Percentiles rank a stretch among this genome's conserved stretches.
These are phyloP conservation scores for Pseudomassariella vexata DNA, from an alignment of 2,329 filamentous ascomycete species.

Conservation along the genomic window DNA sequence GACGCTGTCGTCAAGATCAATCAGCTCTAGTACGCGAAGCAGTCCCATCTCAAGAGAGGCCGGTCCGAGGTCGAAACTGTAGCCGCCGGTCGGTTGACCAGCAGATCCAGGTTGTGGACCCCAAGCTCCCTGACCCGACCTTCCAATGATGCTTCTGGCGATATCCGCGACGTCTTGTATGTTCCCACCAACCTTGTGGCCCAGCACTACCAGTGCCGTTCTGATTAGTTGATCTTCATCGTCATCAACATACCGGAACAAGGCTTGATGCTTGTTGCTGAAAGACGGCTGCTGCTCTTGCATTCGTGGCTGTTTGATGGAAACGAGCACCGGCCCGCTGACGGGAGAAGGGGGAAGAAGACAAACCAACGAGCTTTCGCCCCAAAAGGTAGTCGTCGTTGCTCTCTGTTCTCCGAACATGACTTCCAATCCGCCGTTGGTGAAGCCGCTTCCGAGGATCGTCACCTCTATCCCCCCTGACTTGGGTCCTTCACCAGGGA, in stretches of 20 bases:
- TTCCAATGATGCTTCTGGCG: constrained; percentile 54
- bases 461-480: constrained; percentile 84
- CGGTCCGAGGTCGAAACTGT: constrained; percentile 31
- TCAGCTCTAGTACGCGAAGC: constrained; percentile 68
- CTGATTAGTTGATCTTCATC: constrained; percentile 64
- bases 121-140: constrained; percentile 40
- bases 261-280: constrained; percentile 34
- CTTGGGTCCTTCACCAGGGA: constrained; percentile 75
- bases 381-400: constrained; percentile 74
- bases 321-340: constrained; percentile 65
- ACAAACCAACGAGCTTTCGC: constrained; percentile 73
- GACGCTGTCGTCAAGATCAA: constrained; percentile 71
- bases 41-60: constrained; percentile 57
- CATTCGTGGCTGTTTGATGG: constrained; percentile 48
- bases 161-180: constrained; percentile 57
- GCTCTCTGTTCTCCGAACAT: constrained; percentile 68
- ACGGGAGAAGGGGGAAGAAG: constrained; percentile 65
- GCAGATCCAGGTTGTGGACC: constrained; percentile 31
- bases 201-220: constrained; percentile 59
- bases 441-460: constrained; percentile 74
- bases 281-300: constrained; percentile 29
- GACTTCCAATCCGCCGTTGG: constrained; percentile 68
- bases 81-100: constrained; percentile 39
- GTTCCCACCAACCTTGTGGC: constrained; percentile 58
- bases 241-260: constrained; percentile 71